phyloP scores from a whole-genome alignment of 2,329 filamentous ascomycete species.

The Exophiala sideris region DNA sequence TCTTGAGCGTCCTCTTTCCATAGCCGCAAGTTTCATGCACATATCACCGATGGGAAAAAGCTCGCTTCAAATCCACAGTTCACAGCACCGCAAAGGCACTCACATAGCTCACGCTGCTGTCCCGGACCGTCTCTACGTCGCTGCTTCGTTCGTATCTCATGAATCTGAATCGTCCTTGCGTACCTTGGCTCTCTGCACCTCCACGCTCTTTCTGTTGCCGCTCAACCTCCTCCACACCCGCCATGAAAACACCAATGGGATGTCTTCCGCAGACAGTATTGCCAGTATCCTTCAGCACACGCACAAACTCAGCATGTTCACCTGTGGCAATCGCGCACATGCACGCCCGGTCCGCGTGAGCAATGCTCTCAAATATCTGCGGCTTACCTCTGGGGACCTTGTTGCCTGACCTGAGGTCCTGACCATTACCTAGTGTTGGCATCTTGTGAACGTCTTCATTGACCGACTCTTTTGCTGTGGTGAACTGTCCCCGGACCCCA shows the following conservation, averaged over 20 bases:
- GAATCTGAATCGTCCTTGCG: conserved; percentile 63
- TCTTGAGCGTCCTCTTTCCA: no score
- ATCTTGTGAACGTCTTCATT: conserved; percentile 31
- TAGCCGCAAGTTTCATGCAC: no score
- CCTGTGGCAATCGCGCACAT: conserved; percentile 84
- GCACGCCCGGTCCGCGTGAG: conserved; percentile 70
- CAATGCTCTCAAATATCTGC: conserved; percentile 80
- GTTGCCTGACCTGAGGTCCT: conserved; percentile 17
- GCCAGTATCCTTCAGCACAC: conserved; percentile 65
- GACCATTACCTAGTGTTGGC: conserved; percentile 23
- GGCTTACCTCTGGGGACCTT: conserved; percentile 31
- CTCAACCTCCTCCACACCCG: conserved; percentile 68
- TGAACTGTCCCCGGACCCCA: conserved; percentile 24
- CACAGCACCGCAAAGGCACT: conserved; percentile 80
- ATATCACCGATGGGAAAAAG: no score
- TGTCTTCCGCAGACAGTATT: conserved; percentile 96
- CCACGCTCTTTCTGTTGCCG: conserved; percentile 37
- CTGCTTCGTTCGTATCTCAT: conserved; percentile 84
- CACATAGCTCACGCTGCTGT: conserved; percentile 93
- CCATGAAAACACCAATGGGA: conserved; percentile 91
- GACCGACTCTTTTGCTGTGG: conserved; percentile 21
- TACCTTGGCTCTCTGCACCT: conserved; percentile 8
- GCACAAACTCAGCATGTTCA: conserved; percentile 65
- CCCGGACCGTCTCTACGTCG: conserved; percentile 61
- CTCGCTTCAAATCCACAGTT: conserved; percentile 1